Base-by-base conservation (phyloP, 257 asterid genomes). In the Solanum pennellii region DNA sequence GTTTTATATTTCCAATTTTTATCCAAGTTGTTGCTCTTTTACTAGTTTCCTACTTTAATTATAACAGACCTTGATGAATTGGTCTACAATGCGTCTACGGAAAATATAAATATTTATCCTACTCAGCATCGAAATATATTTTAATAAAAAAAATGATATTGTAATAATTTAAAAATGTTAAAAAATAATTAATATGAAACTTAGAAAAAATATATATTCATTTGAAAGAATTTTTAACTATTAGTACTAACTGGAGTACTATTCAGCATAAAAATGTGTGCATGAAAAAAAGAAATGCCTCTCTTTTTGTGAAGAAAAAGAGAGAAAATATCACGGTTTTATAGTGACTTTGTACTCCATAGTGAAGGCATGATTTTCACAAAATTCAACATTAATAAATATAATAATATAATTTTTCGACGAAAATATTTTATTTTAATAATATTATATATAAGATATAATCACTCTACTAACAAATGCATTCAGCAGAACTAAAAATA, bases 61-160 rank as follows among this genome's bases (percentile, higher is more conserved):
- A 52, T 52, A 18, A 18, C 10, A 52, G 4, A 52, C 0, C 2
- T 52, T 1, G n/a, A 18, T 52, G n/a, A 52, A 23, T 52, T 52
- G 62, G 1, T 52, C 4, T 49, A 49, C 21, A 15, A 49, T 49
- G 60, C 3, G 21, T 0, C 62, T 52, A 18, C 1, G 18, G n/a
- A 0, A 3, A 18, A 52, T 0, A 18, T 0, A 18, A 52, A 52
- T 52, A 52, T 18, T 52, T 52, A 10, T 0, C 11, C 62, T 0
- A 52, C n/a, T 52, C n/a, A 18, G 0, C 11, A 18, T 52, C n/a
- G 62, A 52, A 0, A 18, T 52, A 0, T 52, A 0, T 18, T 52
- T 4, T 52, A 2, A 16, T 18, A 52, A 52, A 4, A 4, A 16
- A 3, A 52, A 23, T 52, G 4, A 52, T 49, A 49, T 3, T 15